Conservation (phyloP, 768 basidiomycete species). For the Tricholomella constricta region DNA sequence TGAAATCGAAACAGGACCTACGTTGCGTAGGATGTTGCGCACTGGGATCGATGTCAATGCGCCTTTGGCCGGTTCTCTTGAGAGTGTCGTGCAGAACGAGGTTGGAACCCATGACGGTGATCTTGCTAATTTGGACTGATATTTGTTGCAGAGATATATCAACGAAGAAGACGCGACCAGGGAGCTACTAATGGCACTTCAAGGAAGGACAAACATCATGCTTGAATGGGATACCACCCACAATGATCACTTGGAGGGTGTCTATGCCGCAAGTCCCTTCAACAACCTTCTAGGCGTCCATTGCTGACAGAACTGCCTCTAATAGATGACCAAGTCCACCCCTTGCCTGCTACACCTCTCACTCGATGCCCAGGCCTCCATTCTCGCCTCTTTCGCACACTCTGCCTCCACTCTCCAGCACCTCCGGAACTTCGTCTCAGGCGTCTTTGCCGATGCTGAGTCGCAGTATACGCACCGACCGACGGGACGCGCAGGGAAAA, state of each 20-base stretch:
- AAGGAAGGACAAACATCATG: slow-evolving; percentile 68
- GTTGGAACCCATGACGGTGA: slow-evolving; percentile 4
- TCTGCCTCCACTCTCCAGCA: slow-evolving; percentile 62
- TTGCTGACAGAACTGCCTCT: neutral
- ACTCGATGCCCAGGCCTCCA: slow-evolving; percentile 64
- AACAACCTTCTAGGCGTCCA: neutral
- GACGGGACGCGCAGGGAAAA: slow-evolving; percentile 12
- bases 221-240: slow-evolving; percentile 34
- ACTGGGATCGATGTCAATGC: neutral
- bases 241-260: slow-evolving; percentile 17
- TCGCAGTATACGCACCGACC: slow-evolving; percentile 15
- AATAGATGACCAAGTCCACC: slow-evolving; percentile 49
- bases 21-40: slow-evolving; percentile 15
- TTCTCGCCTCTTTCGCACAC: slow-evolving; percentile 58
- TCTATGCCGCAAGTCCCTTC: slow-evolving; percentile 30
- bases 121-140: neutral
- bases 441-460: slow-evolving; percentile 43
- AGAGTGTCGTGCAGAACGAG: slow-evolving; percentile 20
- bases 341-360: slow-evolving; percentile 71
- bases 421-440: slow-evolving; percentile 60
- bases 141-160: slow-evolving; percentile 58
- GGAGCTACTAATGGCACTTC: slow-evolving; percentile 74
- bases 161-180: slow-evolving; percentile 76
- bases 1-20: slow-evolving; percentile 14
- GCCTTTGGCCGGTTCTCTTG: slow-evolving; percentile 5